Percentiles rank a stretch among this genome's conserved stretches.
These are phyloP conservation scores for Russula foetens DNA, from an alignment of 768 basidiomycete genomes.

Conservation along the genomic window DNA sequence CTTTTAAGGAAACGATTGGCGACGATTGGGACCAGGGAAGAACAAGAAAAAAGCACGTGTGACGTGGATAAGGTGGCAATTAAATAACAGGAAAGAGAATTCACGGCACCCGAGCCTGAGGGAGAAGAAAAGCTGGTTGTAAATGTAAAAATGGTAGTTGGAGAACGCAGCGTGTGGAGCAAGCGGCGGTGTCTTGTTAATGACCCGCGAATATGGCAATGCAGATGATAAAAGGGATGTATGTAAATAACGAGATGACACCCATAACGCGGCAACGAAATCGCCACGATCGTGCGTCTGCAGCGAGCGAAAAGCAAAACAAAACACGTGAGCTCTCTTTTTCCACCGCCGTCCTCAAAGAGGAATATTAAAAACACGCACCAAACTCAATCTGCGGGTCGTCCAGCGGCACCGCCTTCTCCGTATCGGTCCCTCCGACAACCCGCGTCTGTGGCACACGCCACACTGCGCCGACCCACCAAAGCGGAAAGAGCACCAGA, in stretches of 20 bases:
- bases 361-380: slow-evolving; percentile 28
- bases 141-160: not conserved
- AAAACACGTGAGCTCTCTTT: not conserved
- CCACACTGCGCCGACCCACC: slow-evolving; percentile 56
- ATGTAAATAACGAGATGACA: slow-evolving; percentile 58
- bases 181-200: not conserved
- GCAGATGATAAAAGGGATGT: slow-evolving; percentile 71
- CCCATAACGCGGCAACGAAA: slow-evolving; percentile 69
- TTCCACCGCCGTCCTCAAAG: not conserved
- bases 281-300: slow-evolving; percentile 71
- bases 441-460: slow-evolving; percentile 55
- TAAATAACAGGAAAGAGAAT: not conserved
- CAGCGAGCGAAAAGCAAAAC: too few species aligned
- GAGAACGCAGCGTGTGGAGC: not conserved
- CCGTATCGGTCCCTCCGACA: slow-evolving; percentile 45
- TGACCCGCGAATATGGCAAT: slow-evolving; percentile 49
- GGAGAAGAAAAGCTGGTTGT: not conserved
- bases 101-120: slow-evolving; percentile 6
- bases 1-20: not conserved
- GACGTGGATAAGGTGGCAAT: not conserved
- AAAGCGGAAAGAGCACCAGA: slow-evolving; percentile 50
- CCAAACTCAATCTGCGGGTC: slow-evolving; percentile 76
- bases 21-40: not conserved
- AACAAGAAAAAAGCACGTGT: not conserved
- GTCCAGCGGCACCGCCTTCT: slow-evolving; percentile 67